Base-by-base conservation (phyloP, 208 protist genomes). In the Histomonas meleagridis region DNA sequence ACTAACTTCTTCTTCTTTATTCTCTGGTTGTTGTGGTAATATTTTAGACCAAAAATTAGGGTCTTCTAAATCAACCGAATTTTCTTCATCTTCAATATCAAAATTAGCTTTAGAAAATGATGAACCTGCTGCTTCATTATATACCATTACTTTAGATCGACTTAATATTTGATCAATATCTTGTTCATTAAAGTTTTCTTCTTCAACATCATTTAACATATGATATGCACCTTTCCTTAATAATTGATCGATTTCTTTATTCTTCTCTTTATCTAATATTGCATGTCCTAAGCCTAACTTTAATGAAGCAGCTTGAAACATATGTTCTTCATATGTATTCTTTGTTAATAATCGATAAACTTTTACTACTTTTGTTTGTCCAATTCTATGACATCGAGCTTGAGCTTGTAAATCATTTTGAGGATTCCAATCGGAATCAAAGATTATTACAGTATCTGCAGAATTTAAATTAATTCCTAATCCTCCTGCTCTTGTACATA, bases 381-480 rank as follows among this genome's bases (percentile, higher is more conserved):
- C 95, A 26, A 96, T 96, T 49, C 95, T 62, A 90, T 96, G 95
- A 51, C 92, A 94, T 79, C 95, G 53, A 7, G 95, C 95, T 90
- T 95, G 93, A 16, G 95, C 95, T 81, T 95, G 93, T 40, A 94
- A 94, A 93, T 99, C 98, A 51, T 98, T 96, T 93, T 98, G 97
- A 38, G 98, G 97, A 93, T 99, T 99, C 95, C 97, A 99, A 93
- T 98, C 97, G 16, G 72, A 90, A 90, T 96, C 95, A 76, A 96
- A 95, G 35, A 96, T 95, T 40, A 96, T 95, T 38, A 96, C 95
- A 23, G 95, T 96, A 72, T 96, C 95, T 7, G 96, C 96, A 0
- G 95, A 92, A 1, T 93, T 95, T n/a, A 96, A 78, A 93, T 96
- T 96, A 92, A 96, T 95, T 49, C 96, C 96, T 3, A 96, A 65